These are phyloP conservation scores for Neoascochyta sp. DNA, from an alignment of 2,329 filamentous ascomycete genomes.

Conservation along the genomic window DNA sequence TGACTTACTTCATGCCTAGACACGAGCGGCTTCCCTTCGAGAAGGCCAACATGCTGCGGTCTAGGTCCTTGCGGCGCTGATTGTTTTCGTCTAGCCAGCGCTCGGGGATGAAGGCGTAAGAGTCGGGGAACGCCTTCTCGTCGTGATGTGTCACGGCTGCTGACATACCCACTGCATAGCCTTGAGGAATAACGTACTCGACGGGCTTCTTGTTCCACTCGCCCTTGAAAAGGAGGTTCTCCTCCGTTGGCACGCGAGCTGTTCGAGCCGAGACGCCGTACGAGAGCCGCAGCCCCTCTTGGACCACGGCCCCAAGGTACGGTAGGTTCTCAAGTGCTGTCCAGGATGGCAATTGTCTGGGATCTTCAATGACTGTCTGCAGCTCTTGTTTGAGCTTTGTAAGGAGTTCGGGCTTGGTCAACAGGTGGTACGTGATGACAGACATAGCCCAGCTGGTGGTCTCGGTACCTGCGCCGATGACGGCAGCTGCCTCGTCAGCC, in stretches of 20 bases:
- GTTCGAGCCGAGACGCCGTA: slow-evolving; percentile 27
- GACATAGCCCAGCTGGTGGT: slow-evolving; percentile 30
- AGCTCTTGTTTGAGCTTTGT: slow-evolving; percentile 25
- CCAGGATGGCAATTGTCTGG: slow-evolving; percentile 15
- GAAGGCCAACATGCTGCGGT: slow-evolving; percentile 28
- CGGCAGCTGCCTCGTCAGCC: slow-evolving; percentile 28
- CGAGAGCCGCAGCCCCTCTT: slow-evolving; percentile 29
- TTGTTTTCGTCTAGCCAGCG: slow-evolving; percentile 29
- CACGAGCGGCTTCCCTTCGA: slow-evolving; percentile 32
- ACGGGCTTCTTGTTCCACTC: slow-evolving; percentile 23
- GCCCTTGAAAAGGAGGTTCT: slow-evolving; percentile 21
- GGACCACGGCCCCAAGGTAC: slow-evolving; percentile 32
- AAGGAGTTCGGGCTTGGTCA: slow-evolving; percentile 22
- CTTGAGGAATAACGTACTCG: slow-evolving; percentile 19
- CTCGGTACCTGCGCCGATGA: slow-evolving; percentile 35
- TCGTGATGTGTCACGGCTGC: slow-evolving; percentile 23
- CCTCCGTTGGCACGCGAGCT: slow-evolving; percentile 21
- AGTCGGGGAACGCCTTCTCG: slow-evolving; percentile 22
- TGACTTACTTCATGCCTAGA: slow-evolving; percentile 34
- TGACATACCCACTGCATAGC: slow-evolving; percentile 27
- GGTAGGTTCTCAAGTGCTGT: slow-evolving; percentile 24
- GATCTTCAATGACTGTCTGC: slow-evolving; percentile 12
- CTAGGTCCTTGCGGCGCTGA: slow-evolving; percentile 20
- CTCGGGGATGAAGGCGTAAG: slow-evolving; percentile 26
- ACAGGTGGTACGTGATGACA: slow-evolving; percentile 27